Evolutionary conservation across 371 early-diverging fungal species (phyloP).

Genomic region (Gilbertella persicaria): DNA sequence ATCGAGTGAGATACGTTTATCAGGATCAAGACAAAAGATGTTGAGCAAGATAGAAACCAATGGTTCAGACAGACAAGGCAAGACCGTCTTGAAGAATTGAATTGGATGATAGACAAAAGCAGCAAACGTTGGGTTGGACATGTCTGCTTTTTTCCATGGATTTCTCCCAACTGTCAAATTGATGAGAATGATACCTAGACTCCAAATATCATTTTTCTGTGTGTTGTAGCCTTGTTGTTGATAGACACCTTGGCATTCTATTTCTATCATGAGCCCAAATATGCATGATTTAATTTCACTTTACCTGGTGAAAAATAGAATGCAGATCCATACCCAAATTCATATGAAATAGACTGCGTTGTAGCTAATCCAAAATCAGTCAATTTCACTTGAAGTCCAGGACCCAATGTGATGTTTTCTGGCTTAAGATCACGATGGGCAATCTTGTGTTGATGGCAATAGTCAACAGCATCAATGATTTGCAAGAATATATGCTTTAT

Average conservation of each 20-base stretch:
- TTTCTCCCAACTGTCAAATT: conserved; percentile 77
- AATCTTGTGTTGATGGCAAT: conserved; percentile 77
- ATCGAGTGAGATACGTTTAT: conserved; percentile 65
- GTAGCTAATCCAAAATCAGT: conserved; percentile 85
- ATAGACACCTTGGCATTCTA: conserved; percentile 75
- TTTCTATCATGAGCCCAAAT: too few species aligned
- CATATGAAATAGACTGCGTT: conserved; percentile 61
- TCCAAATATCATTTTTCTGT: conserved; percentile 83
- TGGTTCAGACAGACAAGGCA: conserved; percentile 68
- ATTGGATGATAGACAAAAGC: conserved; percentile 63
- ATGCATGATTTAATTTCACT: conserved; percentile 13
- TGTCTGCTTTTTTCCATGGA: conserved; percentile 80
- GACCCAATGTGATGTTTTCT: conserved; percentile 82
- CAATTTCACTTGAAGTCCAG: conserved; percentile 54
- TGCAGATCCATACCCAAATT: conserved; percentile 83
- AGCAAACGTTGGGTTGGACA: conserved; percentile 69
- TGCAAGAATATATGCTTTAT: conserved; percentile 79
- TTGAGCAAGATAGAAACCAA: conserved; percentile 71
- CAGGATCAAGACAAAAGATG: conserved; percentile 74
- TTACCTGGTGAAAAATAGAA: conserved; percentile 91
- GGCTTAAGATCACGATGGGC: conserved; percentile 93
- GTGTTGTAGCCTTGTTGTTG: conserved; percentile 61
- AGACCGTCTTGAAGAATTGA: conserved; percentile 62
- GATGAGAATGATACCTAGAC: conserved; percentile 80
- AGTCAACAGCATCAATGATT: conserved; percentile 78